phyloP scores from a whole-genome alignment of 257 asterid species.

The Cynanchum wilfordii region DNA sequence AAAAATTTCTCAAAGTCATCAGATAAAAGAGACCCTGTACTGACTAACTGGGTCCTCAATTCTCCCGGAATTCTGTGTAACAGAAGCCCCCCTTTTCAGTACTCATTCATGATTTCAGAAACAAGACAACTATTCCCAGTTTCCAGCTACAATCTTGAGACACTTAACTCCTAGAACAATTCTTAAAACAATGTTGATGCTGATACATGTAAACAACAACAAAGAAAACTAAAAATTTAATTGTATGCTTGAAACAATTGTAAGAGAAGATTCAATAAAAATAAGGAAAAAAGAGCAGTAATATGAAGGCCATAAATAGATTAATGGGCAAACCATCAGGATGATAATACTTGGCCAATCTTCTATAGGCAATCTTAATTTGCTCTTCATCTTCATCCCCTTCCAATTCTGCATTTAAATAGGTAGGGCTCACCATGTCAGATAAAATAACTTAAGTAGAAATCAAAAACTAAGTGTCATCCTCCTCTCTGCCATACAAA shows the following conservation, averaged over 20 bases:
- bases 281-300: background rate
- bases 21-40: background rate
- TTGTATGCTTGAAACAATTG: background rate
- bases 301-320: constrained; percentile 4
- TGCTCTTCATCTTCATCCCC: constrained; percentile 81
- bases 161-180: background rate
- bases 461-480: background rate
- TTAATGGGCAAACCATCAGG: constrained; percentile 80
- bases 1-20: background rate
- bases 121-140: background rate
- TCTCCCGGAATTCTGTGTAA: background rate
- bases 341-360: constrained; percentile 92
- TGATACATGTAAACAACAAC: background rate
- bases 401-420: constrained; percentile 63
- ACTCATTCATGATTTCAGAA: background rate
- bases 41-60: background rate
- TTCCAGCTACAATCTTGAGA: background rate
- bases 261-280: background rate
- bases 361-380: constrained; percentile 82
- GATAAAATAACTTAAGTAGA: background rate
- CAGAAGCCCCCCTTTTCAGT: background rate
- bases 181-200: background rate
- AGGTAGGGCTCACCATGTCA: constrained; percentile 16
- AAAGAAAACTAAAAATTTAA: background rate
- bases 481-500: background rate